These are phyloP conservation scores for Vaccinium myrtillus DNA, from an alignment of 148 eudicot species.

Conservation along the genomic window DNA sequence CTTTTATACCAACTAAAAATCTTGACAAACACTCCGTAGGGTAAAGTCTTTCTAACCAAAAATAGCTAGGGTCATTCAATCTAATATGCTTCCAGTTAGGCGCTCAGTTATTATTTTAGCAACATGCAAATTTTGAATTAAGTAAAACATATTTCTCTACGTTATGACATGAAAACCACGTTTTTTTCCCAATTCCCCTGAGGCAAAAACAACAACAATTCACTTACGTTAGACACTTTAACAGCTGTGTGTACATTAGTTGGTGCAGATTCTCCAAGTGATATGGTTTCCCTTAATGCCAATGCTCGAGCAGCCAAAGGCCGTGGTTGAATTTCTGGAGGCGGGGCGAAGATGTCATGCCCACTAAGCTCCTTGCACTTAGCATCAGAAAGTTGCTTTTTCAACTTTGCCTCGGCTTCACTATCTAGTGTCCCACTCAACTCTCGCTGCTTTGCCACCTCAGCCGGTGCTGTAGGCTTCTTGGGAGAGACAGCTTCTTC, in stretches of 20 bases:
- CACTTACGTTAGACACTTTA: slow-evolving; percentile 18
- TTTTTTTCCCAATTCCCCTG: background rate
- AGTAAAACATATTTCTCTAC: background rate
- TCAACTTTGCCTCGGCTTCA: slow-evolving; percentile 52
- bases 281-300: slow-evolving; percentile 57
- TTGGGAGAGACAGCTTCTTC: slow-evolving; percentile 67
- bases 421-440: slow-evolving; percentile 70
- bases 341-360: slow-evolving; percentile 71
- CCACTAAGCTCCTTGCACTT: slow-evolving; percentile 87
- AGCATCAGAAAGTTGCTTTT: slow-evolving; percentile 74
- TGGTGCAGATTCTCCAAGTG: slow-evolving; percentile 44
- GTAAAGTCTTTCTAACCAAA: background rate
- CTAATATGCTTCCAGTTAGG: background rate
- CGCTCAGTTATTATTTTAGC: background rate
- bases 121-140: background rate
- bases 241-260: slow-evolving; percentile 27
- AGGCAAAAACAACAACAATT: background rate
- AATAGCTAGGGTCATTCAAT: background rate
- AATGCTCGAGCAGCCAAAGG: slow-evolving; percentile 52
- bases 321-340: slow-evolving; percentile 72
- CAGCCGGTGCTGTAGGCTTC: slow-evolving; percentile 66
- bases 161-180: background rate
- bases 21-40: background rate
- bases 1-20: background rate
- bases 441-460: slow-evolving; percentile 91